These are phyloP conservation scores for Xerocomus subilludens DNA, from an alignment of 1,284 basidiomycete species.

Conservation along the genomic window DNA sequence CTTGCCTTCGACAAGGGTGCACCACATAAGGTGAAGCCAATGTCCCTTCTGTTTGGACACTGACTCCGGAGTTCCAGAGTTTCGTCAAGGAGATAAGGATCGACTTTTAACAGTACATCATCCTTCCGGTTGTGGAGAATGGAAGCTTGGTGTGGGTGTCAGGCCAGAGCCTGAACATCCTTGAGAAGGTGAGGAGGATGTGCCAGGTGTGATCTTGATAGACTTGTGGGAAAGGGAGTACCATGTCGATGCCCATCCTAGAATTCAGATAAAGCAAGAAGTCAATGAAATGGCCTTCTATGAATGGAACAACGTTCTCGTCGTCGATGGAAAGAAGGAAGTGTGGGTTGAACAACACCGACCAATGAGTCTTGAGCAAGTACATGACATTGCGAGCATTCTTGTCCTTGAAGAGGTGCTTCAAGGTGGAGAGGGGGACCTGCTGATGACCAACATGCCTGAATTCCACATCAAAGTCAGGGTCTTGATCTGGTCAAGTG, in stretches of 20 bases:
- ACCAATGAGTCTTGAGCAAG: not conserved
- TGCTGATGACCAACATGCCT: no score
- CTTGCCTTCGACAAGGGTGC: no score
- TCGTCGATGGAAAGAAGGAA: not conserved
- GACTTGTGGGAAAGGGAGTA: conserved; percentile 7
- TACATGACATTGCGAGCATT: not conserved
- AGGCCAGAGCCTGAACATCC: conserved; percentile 13
- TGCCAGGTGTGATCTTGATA: conserved; percentile 30
- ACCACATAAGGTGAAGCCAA: no score
- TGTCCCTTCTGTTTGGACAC: no score
- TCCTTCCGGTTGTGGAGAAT: not conserved
- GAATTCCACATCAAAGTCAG: no score
- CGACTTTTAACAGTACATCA: no score
- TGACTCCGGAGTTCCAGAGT: no score
- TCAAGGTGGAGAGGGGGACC: not conserved
- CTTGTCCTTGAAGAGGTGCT: not conserved
- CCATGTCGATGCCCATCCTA: conserved; percentile 15
- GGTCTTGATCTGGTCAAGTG: not conserved
- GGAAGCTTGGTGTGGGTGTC: not conserved
- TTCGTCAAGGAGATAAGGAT: no score
- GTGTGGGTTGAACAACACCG: not conserved
- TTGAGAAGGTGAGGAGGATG: conserved; percentile 14
- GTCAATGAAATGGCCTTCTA: conserved; percentile 9
- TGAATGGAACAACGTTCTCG: not conserved
- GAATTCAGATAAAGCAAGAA: conserved; percentile 19